Evolutionary conservation across 116 monocot genomes (phyloP), one percentile per base, ranked within the genome.

Genomic region (Posidonia oceanica): DNA sequence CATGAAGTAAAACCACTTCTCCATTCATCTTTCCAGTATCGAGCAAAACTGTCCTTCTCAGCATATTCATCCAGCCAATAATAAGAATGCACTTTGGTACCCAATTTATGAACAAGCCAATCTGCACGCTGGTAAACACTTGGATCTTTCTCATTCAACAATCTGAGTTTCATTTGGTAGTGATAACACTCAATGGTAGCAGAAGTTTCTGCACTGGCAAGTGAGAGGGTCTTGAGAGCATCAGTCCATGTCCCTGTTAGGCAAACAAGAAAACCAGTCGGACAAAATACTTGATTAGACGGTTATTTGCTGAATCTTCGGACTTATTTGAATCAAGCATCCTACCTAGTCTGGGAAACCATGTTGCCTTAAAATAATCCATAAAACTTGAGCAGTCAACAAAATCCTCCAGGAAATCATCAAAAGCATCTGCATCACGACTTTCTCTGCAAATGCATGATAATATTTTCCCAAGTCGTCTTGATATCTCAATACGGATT

Each of bases 11-110:
- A 76, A 21, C 81, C 85, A 76, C 90, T 84, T 77, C 75, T 87
- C 93, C 98, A 98, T 74, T 98, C 98, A 82, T 85, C 82, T 81
- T 83, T 98, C 93, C 87, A 98, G 57, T 98, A 98, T 40, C 93
- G 79, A 39, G 85, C 77, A 81, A 98, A 98, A 74, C 64, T 87
- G 23, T 81, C 88, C 74, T 86, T 93, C 0, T 80, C 93, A 58
- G 90, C 66, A 69, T 82, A 98, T 48, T 79, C 87, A 83, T 98
- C 98, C 16, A 98, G 79, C 98, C 98, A 98, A 68, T 85, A 98
- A 68, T 90, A 90, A 69, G 98, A 87, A 83, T 98, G 98, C 52
- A 98, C 98, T 69, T 93, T 87, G 20, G 90, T 93, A 6, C 87
- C 85, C 64, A 98, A 80, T 76, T 98, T 93, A 73, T 90, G 74